Evolutionary conservation across 176 grass and related monocot species (phyloP), one percentile per base, ranked within the genome.

Genomic region (Triticum dicoccoides): DNA sequence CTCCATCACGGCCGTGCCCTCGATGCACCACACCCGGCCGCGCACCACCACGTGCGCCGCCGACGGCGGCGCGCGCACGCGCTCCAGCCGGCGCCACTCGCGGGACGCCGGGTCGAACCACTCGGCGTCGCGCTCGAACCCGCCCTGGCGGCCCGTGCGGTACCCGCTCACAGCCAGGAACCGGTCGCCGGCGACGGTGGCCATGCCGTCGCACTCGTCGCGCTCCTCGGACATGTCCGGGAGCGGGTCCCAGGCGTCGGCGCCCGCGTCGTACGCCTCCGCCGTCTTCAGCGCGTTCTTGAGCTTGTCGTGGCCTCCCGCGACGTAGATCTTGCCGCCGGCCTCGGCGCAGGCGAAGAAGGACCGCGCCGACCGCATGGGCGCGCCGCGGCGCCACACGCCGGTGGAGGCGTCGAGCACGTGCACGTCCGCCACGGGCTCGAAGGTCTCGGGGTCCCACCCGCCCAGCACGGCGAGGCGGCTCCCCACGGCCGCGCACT

Each of bases 261-360:
- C 65, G 2, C 1, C 37, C 0, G 91, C 80, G 77, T 96, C 90
- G 86, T 99, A 99, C 4, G 80, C 92, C 86, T 96, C 89, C 5
- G 93, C 97, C 0, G 91, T 91, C 85, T 93, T 91, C 61, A 99
- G 92, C 41, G 94, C 97, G 90, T 99, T 99, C 83, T 98, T 99
- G 70, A 91, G 85, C 79, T 94, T 88, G 81, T 99, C 97, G 84
- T 96, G 97, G 0, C 97, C 97, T 0, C 97, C 97, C 0, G 97
- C 93, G 8, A 99, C 90, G 70, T 91, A 99, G 81, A 99, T 88
- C 85, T 64, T 78, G 11, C 87, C 81, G 0, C 73, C 92, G 0
- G 88, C 87, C 47, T 90, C 84, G 15, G 94, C 94, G 86, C 97
- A 94, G 0, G 97, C 93, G 85, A 98, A 98, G 88, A 95, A 95